Percentiles rank a stretch among this genome's conserved stretches.
Evolutionary conservation across 371 early-diverging fungal species (phyloP).

Genomic region (Synchytrium microbalum): DNA sequence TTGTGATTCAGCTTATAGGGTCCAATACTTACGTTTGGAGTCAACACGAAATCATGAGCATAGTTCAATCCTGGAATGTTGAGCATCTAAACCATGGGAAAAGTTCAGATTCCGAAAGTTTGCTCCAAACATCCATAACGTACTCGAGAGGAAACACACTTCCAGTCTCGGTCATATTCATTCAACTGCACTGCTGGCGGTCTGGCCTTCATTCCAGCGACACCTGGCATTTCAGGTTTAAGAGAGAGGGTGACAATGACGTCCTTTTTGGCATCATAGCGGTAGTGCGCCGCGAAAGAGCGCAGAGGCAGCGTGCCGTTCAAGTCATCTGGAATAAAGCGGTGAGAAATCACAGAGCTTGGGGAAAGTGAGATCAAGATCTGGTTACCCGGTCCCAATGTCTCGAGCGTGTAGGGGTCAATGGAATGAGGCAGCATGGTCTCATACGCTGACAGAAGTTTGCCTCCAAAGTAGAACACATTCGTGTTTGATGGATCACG

Average conservation of each 20-base stretch:
- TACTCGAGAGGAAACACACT: neutral
- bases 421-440: constrained; percentile 9
- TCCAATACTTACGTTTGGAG: no score
- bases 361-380: no score
- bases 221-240: constrained; percentile 2
- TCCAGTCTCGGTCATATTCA: constrained; percentile 10
- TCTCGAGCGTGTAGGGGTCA: constrained; percentile 5
- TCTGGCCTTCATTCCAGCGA: constrained; percentile 3
- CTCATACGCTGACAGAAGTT: constrained; percentile 8
- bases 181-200: constrained; percentile 4
- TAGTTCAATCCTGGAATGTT: constrained; percentile 10
- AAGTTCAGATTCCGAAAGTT: neutral
- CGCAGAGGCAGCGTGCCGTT: constrained; percentile 7
- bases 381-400: constrained; percentile 9
- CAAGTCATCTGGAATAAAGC: no score
- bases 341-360: no score
- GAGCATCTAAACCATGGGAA: constrained; percentile 2
- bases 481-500: constrained; percentile 8
- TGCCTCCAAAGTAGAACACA: constrained; percentile 11
- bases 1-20: no score
- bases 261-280: constrained; percentile 7
- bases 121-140: neutral
- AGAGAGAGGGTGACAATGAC: constrained; percentile 5
- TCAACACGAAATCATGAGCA: constrained; percentile 9
- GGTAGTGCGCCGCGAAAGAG: constrained; percentile 7